Conservation (phyloP, 345 rosid species). For the Firmiana major region DNA sequence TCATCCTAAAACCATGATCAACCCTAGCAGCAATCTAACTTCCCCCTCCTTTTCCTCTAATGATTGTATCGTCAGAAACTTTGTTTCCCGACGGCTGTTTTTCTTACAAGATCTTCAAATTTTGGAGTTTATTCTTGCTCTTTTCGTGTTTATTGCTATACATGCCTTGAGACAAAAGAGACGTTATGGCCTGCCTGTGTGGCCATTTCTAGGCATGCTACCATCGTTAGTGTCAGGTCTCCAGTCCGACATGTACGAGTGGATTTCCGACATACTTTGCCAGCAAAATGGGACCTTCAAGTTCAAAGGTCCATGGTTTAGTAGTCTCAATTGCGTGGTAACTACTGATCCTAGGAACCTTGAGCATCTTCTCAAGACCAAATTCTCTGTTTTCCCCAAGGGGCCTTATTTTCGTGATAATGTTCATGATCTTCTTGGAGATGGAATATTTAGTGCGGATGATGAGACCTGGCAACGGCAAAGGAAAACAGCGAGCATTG, state of each 20-base stretch:
- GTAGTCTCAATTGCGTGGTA: slow-evolving; percentile 66
- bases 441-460: slow-evolving; percentile 88
- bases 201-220: slow-evolving; percentile 95
- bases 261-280: slow-evolving; percentile 57
- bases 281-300: slow-evolving; percentile 67
- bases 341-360: slow-evolving; percentile 86
- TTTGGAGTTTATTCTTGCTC: slow-evolving; percentile 48
- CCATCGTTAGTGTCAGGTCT: slow-evolving; percentile 59
- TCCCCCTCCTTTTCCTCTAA: slow-evolving; percentile 24
- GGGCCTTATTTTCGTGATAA: slow-evolving; percentile 70
- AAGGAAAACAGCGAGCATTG: slow-evolving; percentile 84
- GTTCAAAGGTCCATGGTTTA: slow-evolving; percentile 80
- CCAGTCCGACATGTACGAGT: slow-evolving; percentile 58
- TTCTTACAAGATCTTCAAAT: slow-evolving; percentile 49
- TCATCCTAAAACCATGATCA: slow-evolving; percentile 43
- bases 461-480: slow-evolving; percentile 82
- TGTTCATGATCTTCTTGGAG: slow-evolving; percentile 73
- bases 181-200: slow-evolving; percentile 53
- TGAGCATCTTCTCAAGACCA: slow-evolving; percentile 84
- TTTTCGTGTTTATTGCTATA: slow-evolving; percentile 41
- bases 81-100: slow-evolving; percentile 20
- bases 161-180: slow-evolving; percentile 53
- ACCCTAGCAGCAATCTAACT: slow-evolving; percentile 30
- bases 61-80: background rate
- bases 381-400: slow-evolving; percentile 80